phyloP scores from a whole-genome alignment of 768 basidiomycete genomes.

The Hortiboletus campestris region DNA sequence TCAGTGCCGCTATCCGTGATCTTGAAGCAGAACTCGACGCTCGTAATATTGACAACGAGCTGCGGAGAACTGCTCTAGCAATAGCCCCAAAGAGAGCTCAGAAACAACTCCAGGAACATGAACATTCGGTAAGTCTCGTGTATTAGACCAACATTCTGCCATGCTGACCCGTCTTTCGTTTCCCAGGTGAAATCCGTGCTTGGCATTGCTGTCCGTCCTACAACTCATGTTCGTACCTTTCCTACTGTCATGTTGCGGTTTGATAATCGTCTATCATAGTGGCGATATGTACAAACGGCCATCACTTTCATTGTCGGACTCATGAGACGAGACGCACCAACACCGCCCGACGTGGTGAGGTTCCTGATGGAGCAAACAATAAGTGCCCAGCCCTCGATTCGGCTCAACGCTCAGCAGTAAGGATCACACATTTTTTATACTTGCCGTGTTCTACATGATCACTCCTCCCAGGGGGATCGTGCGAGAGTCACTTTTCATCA shows the following conservation, averaged over 20 bases:
- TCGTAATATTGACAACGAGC: slow-evolving; percentile 38
- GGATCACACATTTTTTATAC: slow-evolving; percentile 5
- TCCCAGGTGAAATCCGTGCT: slow-evolving; percentile 58
- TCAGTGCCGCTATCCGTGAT: slow-evolving; percentile 47
- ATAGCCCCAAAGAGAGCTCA: slow-evolving; percentile 42
- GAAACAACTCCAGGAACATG: slow-evolving; percentile 47
- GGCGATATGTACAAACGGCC: slow-evolving; percentile 80
- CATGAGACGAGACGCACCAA: slow-evolving; percentile 59
- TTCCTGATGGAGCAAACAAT: slow-evolving; percentile 65
- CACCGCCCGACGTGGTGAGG: slow-evolving; percentile 50
- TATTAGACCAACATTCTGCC: background rate
- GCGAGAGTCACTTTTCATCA: slow-evolving; percentile 65
- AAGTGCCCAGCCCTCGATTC: slow-evolving; percentile 72
- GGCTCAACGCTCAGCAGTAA: slow-evolving; percentile 64
- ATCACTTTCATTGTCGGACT: slow-evolving; percentile 57
- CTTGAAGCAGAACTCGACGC: slow-evolving; percentile 52
- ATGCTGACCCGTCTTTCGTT: slow-evolving; percentile 3
- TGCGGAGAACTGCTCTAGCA: slow-evolving; percentile 43
- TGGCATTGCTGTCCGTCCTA: slow-evolving; percentile 54
- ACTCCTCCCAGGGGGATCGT: slow-evolving; percentile 52
- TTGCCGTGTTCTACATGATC: background rate
- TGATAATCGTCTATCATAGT: slow-evolving; percentile 43
- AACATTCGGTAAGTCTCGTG: slow-evolving; percentile 43
- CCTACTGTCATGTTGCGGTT: background rate
- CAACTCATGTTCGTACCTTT: slow-evolving; percentile 63